Base-by-base conservation (phyloP, 2,329 filamentous ascomycete genomes). In the Bipolaris cookei region DNA sequence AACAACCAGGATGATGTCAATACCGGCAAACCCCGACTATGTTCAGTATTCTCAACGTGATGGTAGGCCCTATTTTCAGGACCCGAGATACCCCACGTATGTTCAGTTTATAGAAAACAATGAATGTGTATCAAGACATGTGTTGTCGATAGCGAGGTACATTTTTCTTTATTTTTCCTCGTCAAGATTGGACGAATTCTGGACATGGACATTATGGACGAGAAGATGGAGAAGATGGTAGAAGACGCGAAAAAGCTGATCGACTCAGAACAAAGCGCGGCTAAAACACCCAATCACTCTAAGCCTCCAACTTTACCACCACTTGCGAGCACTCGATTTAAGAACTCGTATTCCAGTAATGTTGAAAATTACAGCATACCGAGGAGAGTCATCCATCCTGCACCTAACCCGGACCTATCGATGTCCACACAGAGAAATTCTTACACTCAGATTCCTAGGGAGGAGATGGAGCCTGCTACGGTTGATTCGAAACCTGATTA, bases 41-140 rank as follows among this genome's bases (percentile, higher is more conserved):
- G 11, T 48, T 38, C 45, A 30, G 30, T 48, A 28, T 35, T 23
- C 45, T 46, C 44, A 6, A 44, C 16, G 13, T 16, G 32, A 38
- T 48, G 18, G 45, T 21, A 48, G 45, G 18, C n/a, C 45, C 34
- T 48, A 48, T 32, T 48, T 48, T 48, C 21, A 39, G 45, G 34
- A 39, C 21, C 45, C 45, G 3, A 14, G 16, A 34, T 48, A 39
- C 45, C 45, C 32, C 5, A 3, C 3, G n/a, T 38, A 5, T 18
- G 28, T 48, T 18, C 45, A 48, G 10, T 20, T 48, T 34, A 13
- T 48, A 6, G 45, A 25, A 11, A 48, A 48, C 34, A 11, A 18
- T 28, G 21, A 7, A 28, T 48, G 14, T 32, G 45, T 39, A 25
- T 39, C 45, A 39, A 48, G 6, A 8, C 34, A 25, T 18, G 16